Percentiles rank a stretch among this genome's conserved stretches.
These are phyloP conservation scores for Penicillium paradoxum DNA, from an alignment of 495 filamentous ascomycete species.

Conservation along the genomic window DNA sequence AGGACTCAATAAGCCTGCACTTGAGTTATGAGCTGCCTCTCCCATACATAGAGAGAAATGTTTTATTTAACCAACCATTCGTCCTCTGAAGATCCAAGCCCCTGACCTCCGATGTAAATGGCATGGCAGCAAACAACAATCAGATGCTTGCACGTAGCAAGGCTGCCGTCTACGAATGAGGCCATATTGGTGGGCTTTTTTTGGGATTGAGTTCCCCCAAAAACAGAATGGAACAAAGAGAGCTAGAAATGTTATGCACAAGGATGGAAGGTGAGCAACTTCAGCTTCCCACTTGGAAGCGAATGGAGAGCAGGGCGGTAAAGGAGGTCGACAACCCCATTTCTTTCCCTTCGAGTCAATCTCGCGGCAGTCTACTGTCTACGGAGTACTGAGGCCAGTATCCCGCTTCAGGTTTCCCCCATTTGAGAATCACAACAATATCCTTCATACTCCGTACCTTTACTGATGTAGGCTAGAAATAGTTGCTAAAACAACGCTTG, in stretches of 20 bases:
- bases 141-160: slow-evolving; percentile 39
- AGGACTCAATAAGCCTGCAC: slow-evolving; percentile 53
- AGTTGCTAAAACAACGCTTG: too few species aligned
- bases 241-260: neutral
- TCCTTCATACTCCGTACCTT: too few species aligned
- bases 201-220: neutral
- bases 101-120: slow-evolving; percentile 65
- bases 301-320: neutral
- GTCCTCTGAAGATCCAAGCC: slow-evolving; percentile 49
- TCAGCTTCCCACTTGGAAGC: neutral
- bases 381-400: too few species aligned
- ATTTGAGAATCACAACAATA: too few species aligned
- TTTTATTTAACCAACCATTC: slow-evolving; percentile 55
- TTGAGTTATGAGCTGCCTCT: neutral
- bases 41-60: neutral
- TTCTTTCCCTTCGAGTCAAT: neutral
- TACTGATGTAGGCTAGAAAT: too few species aligned
- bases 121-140: slow-evolving; percentile 79
- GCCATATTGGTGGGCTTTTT: neutral
- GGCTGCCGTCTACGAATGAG: neutral
- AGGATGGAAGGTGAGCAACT: neutral
- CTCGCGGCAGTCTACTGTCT: too few species aligned
- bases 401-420: too few species aligned
- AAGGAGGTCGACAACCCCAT: neutral
- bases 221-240: neutral